Evolutionary conservation across 1,284 basidiomycete species (phyloP).

Genomic region (Chiua sp.): DNA sequence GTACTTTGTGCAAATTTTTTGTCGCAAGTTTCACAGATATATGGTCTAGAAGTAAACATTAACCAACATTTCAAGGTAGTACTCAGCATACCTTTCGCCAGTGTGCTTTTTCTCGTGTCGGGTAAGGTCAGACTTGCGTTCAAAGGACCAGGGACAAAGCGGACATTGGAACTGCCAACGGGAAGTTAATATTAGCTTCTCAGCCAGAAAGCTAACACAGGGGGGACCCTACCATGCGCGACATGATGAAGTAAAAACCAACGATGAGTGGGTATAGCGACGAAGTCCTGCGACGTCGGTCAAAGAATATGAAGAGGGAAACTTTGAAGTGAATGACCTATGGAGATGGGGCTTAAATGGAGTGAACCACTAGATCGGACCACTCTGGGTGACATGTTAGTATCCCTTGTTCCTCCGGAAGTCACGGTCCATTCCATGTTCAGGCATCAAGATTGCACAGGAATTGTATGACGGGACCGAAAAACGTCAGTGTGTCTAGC

Average conservation of each 20-base stretch:
- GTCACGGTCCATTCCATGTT: neutral
- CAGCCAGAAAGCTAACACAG: neutral
- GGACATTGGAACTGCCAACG: slow-evolving; percentile 39
- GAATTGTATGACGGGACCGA: slow-evolving; percentile 13
- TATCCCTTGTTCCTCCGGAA: slow-evolving; percentile 26
- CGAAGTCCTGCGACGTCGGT: slow-evolving; percentile 46
- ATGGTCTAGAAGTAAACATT: slow-evolving; percentile 42
- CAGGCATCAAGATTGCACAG: slow-evolving; percentile 7
- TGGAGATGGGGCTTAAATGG: slow-evolving; percentile 27
- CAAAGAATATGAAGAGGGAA: slow-evolving; percentile 11
- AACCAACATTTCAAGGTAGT: neutral
- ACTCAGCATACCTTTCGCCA: slow-evolving; percentile 48
- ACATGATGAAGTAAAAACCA: slow-evolving; percentile 20
- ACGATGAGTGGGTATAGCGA: slow-evolving; percentile 36
- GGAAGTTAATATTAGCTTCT: slow-evolving; percentile 4
- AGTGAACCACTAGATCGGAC: slow-evolving; percentile 10
- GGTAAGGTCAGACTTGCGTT: slow-evolving; percentile 56
- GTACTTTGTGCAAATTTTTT: slow-evolving; percentile 59
- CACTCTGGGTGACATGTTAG: slow-evolving; percentile 7
- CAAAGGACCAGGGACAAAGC: slow-evolving; percentile 50
- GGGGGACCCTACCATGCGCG: slow-evolving; percentile 31
- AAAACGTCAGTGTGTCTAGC: slow-evolving; percentile 8
- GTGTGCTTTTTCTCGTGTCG: slow-evolving; percentile 54
- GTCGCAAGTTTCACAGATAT: slow-evolving; percentile 50
- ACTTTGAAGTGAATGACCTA: slow-evolving; percentile 5